These are phyloP conservation scores for Vanderwaltozyma tropicalis DNA, from an alignment of 805 yeast genomes.

Conservation along the genomic window DNA sequence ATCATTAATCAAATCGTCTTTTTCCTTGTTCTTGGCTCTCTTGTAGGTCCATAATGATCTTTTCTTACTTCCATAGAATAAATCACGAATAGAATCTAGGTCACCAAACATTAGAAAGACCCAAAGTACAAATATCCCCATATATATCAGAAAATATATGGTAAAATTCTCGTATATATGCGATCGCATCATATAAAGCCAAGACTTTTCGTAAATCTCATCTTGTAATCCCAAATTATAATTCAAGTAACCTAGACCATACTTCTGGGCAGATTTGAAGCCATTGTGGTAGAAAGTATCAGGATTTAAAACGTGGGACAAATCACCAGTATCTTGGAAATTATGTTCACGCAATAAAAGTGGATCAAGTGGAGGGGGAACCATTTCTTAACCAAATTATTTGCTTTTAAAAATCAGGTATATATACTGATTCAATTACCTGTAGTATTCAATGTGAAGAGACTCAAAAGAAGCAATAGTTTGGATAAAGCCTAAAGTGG, in stretches of 20 bases:
- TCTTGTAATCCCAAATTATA: conserved; percentile 17
- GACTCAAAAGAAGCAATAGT: too few relatives aligned
- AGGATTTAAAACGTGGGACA: conserved; percentile 20
- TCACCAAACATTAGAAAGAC: neutral
- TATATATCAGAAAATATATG: conserved; percentile 12
- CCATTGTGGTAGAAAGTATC: conserved; percentile 23
- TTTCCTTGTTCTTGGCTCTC: neutral
- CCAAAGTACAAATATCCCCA: conserved; percentile 11
- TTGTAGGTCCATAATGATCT: conserved; percentile 1
- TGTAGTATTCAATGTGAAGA: neutral
- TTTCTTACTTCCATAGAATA: neutral
- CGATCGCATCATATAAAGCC: conserved; percentile 11
- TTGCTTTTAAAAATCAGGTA: neutral
- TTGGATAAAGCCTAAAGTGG: too few relatives aligned
- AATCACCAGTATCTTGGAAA: conserved; percentile 25
- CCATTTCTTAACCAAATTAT: conserved; percentile 11
- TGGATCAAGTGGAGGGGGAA: conserved; percentile 30
- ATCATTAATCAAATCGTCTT: conserved; percentile 2
- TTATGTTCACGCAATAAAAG: conserved; percentile 30
- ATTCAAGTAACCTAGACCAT: conserved; percentile 29
- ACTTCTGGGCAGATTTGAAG: conserved; percentile 19
- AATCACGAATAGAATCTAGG: neutral
- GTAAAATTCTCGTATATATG: conserved; percentile 19
- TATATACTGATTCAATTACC: neutral
- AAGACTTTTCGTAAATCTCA: conserved; percentile 17